Evolutionary conservation across 2,329 filamentous ascomycete genomes (phyloP).

Genomic region (Penicillium sp.): DNA sequence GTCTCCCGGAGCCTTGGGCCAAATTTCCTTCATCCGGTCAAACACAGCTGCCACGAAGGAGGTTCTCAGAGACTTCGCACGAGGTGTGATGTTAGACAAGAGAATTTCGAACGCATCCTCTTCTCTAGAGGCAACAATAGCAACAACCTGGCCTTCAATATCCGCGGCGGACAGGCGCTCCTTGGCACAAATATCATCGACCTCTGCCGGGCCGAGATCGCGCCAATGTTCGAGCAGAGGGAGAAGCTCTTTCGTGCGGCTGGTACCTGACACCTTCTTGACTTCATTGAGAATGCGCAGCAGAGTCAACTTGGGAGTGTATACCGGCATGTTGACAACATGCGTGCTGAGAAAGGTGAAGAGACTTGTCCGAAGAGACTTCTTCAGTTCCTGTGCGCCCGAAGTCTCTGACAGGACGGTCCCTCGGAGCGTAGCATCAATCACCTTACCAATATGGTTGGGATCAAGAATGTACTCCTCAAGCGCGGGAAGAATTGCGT

Average conservation of each 20-base stretch:
- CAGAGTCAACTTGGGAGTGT: constrained; percentile 70
- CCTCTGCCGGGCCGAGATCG: constrained; percentile 56
- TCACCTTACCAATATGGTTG: constrained; percentile 66
- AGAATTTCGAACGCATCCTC: constrained; percentile 61
- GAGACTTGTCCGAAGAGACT: constrained; percentile 66
- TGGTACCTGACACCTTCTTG: constrained; percentile 71
- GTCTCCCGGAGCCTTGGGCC: constrained; percentile 56
- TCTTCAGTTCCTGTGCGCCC: constrained; percentile 60
- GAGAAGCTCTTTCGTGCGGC: constrained; percentile 75
- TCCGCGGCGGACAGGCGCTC: constrained; percentile 54
- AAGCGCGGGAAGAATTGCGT: constrained; percentile 71
- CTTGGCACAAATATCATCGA: constrained; percentile 52
- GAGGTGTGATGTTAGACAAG: constrained; percentile 54
- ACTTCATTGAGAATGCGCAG: constrained; percentile 73
- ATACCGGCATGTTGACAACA: constrained; percentile 67
- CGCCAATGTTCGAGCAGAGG: constrained; percentile 74
- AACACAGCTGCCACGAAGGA: constrained; percentile 69
- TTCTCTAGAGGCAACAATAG: constrained; percentile 59
- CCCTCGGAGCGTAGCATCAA: constrained; percentile 65
- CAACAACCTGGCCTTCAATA: constrained; percentile 58
- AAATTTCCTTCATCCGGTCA: constrained; percentile 69
- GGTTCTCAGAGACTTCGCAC: constrained; percentile 48
- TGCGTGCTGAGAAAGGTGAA: constrained; percentile 76
- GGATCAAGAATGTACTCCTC: constrained; percentile 87
- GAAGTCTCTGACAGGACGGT: constrained; percentile 34